These are phyloP conservation scores for Endoconidiophora polonica DNA, from an alignment of 2,329 filamentous ascomycete genomes.

Conservation along the genomic window DNA sequence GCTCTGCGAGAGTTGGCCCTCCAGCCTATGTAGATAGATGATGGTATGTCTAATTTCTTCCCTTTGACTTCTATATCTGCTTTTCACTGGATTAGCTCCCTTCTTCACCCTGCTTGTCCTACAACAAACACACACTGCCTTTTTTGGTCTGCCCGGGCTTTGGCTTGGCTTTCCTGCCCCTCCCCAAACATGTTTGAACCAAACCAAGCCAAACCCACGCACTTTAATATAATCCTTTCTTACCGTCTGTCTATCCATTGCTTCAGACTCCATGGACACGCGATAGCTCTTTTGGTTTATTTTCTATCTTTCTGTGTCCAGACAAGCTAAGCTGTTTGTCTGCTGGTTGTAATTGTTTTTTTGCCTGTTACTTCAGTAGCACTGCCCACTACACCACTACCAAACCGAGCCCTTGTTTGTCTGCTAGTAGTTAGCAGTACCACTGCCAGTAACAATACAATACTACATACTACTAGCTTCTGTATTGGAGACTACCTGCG, in stretches of 20 bases:
- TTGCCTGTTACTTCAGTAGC: background rate
- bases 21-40: conserved; percentile 8
- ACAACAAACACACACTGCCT: background rate
- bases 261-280: no score
- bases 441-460: no score
- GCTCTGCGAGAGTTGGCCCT: conserved; percentile 13
- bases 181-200: background rate
- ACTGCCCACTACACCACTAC: background rate
- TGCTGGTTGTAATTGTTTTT: no score
- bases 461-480: no score
- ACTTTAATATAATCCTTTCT: no score
- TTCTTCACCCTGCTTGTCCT: background rate
- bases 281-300: no score
- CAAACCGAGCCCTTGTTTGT: no score
- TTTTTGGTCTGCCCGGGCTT: background rate
- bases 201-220: background rate
- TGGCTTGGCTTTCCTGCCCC: background rate
- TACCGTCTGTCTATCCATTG: no score
- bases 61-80: background rate
- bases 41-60: conserved; percentile 12
- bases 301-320: no score
- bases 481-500: no score
- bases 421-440: no score
- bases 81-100: background rate
- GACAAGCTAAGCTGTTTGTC: no score